Evolutionary conservation across 192 early-diverging fungal species (phyloP).

Genomic region (Radiomyces spectabilis): DNA sequence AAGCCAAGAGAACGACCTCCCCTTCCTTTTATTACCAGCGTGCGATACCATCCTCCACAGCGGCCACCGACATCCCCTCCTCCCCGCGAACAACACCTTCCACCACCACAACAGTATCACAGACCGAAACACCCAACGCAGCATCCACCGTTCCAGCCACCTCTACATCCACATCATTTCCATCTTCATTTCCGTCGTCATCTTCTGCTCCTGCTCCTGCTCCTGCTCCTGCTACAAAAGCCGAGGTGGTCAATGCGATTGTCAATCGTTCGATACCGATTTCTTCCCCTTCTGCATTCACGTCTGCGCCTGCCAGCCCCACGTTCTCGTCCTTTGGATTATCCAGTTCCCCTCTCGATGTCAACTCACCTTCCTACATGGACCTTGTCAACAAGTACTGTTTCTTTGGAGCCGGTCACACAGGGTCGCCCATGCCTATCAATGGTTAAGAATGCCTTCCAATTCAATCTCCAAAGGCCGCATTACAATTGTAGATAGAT

Average conservation of each 20-base stretch:
- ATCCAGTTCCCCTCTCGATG: slow-evolving; percentile 16
- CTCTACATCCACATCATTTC: background rate
- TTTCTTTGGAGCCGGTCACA: slow-evolving; percentile 27
- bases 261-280: background rate
- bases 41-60: too few relatives aligned
- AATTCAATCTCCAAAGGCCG: too few relatives aligned
- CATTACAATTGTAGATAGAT: too few relatives aligned
- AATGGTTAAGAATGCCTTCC: background rate
- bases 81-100: too few relatives aligned
- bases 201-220: background rate
- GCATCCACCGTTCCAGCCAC: background rate
- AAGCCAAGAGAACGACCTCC: too few relatives aligned
- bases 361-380: slow-evolving; percentile 33
- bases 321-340: background rate
- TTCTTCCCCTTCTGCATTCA: background rate
- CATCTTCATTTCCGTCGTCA: background rate
- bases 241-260: background rate
- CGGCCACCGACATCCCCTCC: too few relatives aligned
- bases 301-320: background rate
- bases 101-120: too few relatives aligned
- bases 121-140: too few relatives aligned
- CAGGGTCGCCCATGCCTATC: background rate
- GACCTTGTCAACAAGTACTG: slow-evolving; percentile 46
- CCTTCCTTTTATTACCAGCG: too few relatives aligned
- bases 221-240: background rate